Conservation (phyloP, 306 rosid genomes). For the Cicer chorassanicum region DNA sequence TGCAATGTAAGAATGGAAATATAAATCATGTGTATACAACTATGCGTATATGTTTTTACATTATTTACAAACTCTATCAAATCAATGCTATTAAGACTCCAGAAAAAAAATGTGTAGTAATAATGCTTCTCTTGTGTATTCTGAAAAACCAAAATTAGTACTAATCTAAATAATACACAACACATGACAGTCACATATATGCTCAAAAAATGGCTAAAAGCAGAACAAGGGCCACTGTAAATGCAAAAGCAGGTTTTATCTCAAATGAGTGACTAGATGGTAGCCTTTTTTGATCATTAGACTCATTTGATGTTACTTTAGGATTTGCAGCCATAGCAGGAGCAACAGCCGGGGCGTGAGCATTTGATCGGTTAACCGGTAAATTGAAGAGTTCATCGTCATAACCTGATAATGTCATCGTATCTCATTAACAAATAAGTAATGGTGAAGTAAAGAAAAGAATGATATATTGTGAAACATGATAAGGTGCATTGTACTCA, state of each 20-base stretch:
- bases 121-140: conserved; percentile 40
- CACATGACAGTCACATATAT: conserved; percentile 34
- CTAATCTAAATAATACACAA: conserved; percentile 42
- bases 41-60: conserved; percentile 16
- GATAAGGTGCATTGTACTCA: conserved; percentile 51
- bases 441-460: background rate
- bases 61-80: conserved; percentile 53
- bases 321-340: conserved; percentile 58
- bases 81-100: conserved; percentile 37
- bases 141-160: conserved; percentile 5
- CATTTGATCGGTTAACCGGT: conserved; percentile 44
- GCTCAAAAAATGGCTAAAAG: conserved; percentile 56
- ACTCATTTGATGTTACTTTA: conserved; percentile 50
- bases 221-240: conserved; percentile 45
- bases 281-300: conserved; percentile 32
- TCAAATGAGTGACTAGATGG: conserved; percentile 49
- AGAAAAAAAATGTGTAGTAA: conserved; percentile 42
- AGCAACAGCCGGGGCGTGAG: conserved; percentile 51
- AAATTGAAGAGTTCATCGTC: conserved; percentile 46
- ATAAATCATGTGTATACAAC: conserved; percentile 29
- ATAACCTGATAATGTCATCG: conserved; percentile 58
- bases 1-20: conserved; percentile 26
- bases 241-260: conserved; percentile 47
- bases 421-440: conserved; percentile 28
- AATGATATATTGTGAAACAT: background rate